A percentile compares a stretch with the other conserved stretches of the same genome.
These are phyloP conservation scores for Berberis thunbergii DNA, from an alignment of 164 flowering plant species.

Conservation along the genomic window DNA sequence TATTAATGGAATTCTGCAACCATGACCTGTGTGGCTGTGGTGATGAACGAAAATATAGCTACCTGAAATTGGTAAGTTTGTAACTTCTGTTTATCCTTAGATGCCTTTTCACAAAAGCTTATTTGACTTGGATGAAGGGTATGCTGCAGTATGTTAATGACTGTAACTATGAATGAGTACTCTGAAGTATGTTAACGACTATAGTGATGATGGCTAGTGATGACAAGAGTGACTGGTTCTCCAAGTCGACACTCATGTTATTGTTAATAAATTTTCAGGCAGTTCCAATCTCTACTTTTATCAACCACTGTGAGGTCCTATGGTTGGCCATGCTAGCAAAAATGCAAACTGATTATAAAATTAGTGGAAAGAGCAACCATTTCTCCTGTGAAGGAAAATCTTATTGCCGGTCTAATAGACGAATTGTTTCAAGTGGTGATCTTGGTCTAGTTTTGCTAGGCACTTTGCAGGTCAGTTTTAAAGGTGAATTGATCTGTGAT, in stretches of 20 bases:
- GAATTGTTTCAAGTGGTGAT: slow-evolving; percentile 46
- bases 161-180: no score
- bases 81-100: not conserved
- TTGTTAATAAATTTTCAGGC: slow-evolving; percentile 35
- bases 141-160: no score
- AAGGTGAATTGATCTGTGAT: no score
- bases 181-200: not conserved
- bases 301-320: slow-evolving; percentile 32
- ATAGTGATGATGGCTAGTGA: not conserved
- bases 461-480: slow-evolving; percentile 44
- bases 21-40: slow-evolving; percentile 38
- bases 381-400: slow-evolving; percentile 24
- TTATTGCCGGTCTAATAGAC: slow-evolving; percentile 24
- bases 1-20: slow-evolving; percentile 52
- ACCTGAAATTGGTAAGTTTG: slow-evolving; percentile 49
- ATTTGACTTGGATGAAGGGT: no score
- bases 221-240: not conserved
- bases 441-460: slow-evolving; percentile 59
- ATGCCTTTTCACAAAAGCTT: not conserved
- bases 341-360: slow-evolving; percentile 10
- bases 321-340: slow-evolving; percentile 25
- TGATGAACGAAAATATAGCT: slow-evolving; percentile 19
- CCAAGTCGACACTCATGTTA: not conserved
- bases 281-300: slow-evolving; percentile 49
- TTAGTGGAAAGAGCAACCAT: slow-evolving; percentile 4